Evolutionary conservation across 2,329 filamentous ascomycete genomes (phyloP).

Genomic region (Aspergillus vadensis): DNA sequence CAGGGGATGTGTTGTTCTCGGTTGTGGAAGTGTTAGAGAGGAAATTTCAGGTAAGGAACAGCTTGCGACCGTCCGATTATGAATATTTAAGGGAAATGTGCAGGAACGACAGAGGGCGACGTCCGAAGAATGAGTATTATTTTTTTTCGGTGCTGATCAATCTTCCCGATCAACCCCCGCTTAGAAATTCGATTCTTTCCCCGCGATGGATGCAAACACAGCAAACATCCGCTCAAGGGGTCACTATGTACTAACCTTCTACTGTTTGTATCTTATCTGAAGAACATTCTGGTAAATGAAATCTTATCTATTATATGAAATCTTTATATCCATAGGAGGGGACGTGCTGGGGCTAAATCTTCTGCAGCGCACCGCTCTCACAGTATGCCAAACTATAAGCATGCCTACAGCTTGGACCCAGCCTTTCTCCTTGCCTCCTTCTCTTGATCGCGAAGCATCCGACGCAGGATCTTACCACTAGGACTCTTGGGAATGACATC

Average conservation of each 20-base stretch:
- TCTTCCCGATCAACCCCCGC: constrained; percentile 22
- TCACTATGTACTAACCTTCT: too few relatives aligned
- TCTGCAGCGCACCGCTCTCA: not conserved
- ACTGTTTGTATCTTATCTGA: not conserved
- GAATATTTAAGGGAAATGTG: not conserved
- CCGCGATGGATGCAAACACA: constrained; percentile 27
- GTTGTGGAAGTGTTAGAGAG: not conserved
- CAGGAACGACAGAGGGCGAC: not conserved
- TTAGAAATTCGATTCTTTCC: constrained; percentile 33
- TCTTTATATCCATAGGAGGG: not conserved
- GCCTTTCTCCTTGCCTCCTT: constrained; percentile 65
- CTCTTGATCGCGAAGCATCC: constrained; percentile 72
- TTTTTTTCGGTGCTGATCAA: constrained; percentile 17
- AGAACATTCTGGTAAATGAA: not conserved
- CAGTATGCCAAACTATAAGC: not conserved
- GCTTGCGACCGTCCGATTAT: not conserved
- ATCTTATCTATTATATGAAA: not conserved
- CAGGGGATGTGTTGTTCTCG: not conserved
- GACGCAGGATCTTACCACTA: constrained; percentile 64
- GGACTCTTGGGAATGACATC: constrained; percentile 63
- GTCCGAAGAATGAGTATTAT: constrained; percentile 2
- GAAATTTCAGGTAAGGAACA: not conserved
- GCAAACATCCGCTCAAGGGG: constrained; percentile 19
- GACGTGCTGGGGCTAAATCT: not conserved
- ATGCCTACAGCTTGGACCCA: constrained; percentile 64